Base-by-base conservation (phyloP, 768 basidiomycete species). In the Megacollybia marginata region DNA sequence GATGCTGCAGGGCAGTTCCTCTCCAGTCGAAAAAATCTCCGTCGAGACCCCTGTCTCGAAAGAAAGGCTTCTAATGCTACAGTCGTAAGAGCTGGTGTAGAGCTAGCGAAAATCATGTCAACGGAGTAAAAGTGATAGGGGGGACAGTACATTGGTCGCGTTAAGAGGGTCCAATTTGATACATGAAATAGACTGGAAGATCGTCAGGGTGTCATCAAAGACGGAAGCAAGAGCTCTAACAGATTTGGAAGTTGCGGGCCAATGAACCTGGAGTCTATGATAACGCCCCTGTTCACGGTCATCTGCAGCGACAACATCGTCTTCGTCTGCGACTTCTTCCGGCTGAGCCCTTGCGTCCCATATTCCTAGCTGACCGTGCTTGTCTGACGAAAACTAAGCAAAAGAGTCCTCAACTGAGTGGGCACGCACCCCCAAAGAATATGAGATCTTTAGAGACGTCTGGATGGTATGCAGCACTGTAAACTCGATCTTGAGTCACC, bases 51-150 rank as follows among this genome's bases (percentile, higher is more conserved):
- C 85, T 1, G 85, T 79, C 15, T 78, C 78, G 53, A 92, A 87
- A 2, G 85, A 87, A 15, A 88, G 71, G 44, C 69, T 71, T 18
- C 90, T 83, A 51, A 92, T 66, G 2, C 84, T 90, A 58, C 82
- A 83, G 58, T 92, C 90, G 54, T 92, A 92, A 10, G 90, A 79
- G 42, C 80, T 83, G 10, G 88, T 92, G 58, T 82, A 91, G 11
- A 92, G 66, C 89, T 91, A 50, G 9, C 47, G 23, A 28, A 28
- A 20, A 31, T 49, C 54, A 28, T 51, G 48, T 45, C 28, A 51
- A 20, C 35, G 43, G 36, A 19, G 36, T 13, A 16, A 46, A 19
- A 33, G 13, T 15, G 42, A 36, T 1, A 34, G 31, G 33, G 42
- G 20, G 20, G 48, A 9, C 60, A 73, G 48, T 62, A 89, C 90